These are phyloP conservation scores for Fusarium keratoplasticum DNA, from an alignment of 2,329 filamentous ascomycete species.

Conservation along the genomic window DNA sequence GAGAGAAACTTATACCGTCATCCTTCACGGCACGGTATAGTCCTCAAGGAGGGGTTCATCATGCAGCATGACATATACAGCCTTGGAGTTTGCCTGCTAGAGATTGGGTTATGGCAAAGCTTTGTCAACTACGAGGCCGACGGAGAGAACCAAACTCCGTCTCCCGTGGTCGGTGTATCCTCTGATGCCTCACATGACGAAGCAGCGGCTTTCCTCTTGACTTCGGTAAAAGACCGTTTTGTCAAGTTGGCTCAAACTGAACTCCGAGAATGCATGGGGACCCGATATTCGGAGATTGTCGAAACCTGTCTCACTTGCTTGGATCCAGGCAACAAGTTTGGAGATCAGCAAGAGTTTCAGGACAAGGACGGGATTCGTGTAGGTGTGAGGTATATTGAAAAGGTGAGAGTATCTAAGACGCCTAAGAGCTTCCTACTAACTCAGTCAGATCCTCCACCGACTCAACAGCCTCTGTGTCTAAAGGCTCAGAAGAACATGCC, in stretches of 20 bases:
- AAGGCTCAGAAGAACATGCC: background rate
- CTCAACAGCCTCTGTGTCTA: background rate
- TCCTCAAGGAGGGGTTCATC: constrained; percentile 52
- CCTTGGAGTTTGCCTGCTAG: constrained; percentile 64
- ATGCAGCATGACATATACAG: constrained; percentile 70
- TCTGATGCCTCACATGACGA: background rate
- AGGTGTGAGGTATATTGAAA: constrained; percentile 22
- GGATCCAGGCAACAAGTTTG: constrained; percentile 48
- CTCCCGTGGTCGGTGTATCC: background rate
- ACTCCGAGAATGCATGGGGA: constrained; percentile 44
- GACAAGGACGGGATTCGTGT: constrained; percentile 22
- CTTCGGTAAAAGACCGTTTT: background rate
- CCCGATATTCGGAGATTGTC: constrained; percentile 46
- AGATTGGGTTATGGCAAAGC: constrained; percentile 62
- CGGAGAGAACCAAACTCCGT: background rate
- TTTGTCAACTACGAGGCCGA: constrained; percentile 41
- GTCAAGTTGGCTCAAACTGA: background rate
- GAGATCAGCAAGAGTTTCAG: constrained; percentile 36
- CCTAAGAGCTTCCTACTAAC: background rate
- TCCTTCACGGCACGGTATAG: constrained; percentile 57
- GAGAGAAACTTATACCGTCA: constrained; percentile 63
- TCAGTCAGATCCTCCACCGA: background rate
- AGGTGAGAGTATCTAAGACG: constrained; percentile 1
- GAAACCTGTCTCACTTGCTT: constrained; percentile 51
- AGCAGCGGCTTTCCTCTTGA: background rate